Evolutionary conservation across 2,329 filamentous ascomycete genomes (phyloP).

Genomic region (Lachnellula suecica): DNA sequence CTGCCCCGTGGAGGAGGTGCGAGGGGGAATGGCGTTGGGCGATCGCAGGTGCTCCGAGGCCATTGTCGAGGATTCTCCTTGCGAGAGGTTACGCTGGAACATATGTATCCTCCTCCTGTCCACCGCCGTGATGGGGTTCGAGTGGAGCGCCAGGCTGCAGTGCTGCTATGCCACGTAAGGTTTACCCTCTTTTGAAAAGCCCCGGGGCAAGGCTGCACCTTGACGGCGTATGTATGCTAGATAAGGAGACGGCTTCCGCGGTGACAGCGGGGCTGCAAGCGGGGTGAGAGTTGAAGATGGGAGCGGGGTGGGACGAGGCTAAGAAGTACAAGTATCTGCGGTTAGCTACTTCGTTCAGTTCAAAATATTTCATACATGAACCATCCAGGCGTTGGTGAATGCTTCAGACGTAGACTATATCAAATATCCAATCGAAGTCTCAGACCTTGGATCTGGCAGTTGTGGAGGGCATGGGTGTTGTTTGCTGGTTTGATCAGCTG

Average conservation of each 20-base stretch:
- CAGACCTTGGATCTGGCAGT: too few relatives aligned
- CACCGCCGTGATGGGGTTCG: slow-evolving; percentile 5
- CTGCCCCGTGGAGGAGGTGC: slow-evolving; percentile 66
- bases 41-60: slow-evolving; percentile 35
- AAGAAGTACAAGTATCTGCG: too few relatives aligned
- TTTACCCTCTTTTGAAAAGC: too few relatives aligned
- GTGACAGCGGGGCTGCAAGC: neutral
- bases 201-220: neutral
- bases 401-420: too few relatives aligned
- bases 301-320: neutral
- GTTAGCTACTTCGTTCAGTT: too few relatives aligned
- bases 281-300: neutral
- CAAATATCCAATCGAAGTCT: too few relatives aligned
- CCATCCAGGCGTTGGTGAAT: too few relatives aligned
- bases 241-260: too few relatives aligned
- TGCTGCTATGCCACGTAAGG: too few relatives aligned
- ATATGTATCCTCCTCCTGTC: slow-evolving; percentile 5
- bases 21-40: slow-evolving; percentile 69
- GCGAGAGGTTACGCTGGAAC: slow-evolving; percentile 18
- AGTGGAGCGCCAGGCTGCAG: slow-evolving; percentile 11
- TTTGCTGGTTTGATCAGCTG: neutral
- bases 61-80: slow-evolving; percentile 18
- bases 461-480: too few relatives aligned
- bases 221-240: neutral
- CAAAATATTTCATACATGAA: too few relatives aligned